Conservation (phyloP, 306 rosid species). For the Castanea sativa region DNA sequence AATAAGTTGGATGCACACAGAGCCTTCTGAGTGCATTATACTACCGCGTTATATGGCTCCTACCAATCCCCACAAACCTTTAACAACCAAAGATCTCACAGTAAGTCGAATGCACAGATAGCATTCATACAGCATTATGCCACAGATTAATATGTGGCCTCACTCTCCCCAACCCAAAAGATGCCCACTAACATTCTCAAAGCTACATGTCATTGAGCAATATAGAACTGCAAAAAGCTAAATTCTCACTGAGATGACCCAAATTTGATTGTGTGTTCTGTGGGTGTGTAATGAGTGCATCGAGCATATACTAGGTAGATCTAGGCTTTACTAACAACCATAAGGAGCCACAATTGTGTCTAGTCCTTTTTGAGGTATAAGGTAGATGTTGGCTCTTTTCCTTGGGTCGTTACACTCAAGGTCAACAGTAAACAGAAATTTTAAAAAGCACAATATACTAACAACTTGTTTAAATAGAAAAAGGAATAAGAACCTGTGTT, state of each 20-base stretch:
- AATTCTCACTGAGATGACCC: not conserved
- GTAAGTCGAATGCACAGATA: not conserved
- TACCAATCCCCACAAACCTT: not conserved
- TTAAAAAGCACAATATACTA: not conserved
- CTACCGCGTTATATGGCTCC: not conserved
- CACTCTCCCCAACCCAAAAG: not conserved
- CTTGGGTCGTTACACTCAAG: no score
- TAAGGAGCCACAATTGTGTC: no score
- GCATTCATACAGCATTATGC: not conserved
- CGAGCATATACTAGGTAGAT: no score
- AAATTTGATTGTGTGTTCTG: no score
- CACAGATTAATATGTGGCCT: not conserved
- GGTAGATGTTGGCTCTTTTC: no score
- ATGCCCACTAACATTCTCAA: not conserved
- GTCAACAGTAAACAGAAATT: not conserved
- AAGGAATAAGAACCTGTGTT: conserved; percentile 68
- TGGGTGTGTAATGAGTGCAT: no score
- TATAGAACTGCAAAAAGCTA: not conserved
- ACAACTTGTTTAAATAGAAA: not conserved
- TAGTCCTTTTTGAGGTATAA: no score
- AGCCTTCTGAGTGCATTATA: not conserved
- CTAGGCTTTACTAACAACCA: no score
- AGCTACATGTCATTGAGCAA: not conserved
- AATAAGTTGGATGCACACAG: no score
- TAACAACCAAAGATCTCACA: not conserved